Evolutionary conservation across 768 basidiomycete genomes (phyloP).

Genomic region (Kondoa malvinella): DNA sequence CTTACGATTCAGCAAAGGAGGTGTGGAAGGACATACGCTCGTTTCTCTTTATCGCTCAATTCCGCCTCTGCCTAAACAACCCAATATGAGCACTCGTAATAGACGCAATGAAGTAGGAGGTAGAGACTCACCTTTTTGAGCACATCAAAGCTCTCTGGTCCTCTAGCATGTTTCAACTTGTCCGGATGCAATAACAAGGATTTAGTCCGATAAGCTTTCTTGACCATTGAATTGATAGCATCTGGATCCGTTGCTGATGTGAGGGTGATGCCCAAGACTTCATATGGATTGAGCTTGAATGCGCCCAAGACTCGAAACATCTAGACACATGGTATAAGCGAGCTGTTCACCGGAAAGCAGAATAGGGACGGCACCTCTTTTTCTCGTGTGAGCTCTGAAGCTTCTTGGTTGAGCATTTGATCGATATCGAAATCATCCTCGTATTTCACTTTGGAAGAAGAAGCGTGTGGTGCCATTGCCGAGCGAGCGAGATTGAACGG

Average conservation of each 20-base stretch:
- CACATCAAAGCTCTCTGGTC: slow-evolving; percentile 81
- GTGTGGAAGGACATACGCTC: slow-evolving; percentile 8
- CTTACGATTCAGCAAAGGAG: not conserved
- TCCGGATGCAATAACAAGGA: slow-evolving; percentile 79
- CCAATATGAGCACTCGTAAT: not conserved
- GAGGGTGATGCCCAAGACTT: slow-evolving; percentile 61
- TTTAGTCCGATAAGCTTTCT: slow-evolving; percentile 32
- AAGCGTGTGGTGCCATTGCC: not conserved
- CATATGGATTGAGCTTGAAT: slow-evolving; percentile 96
- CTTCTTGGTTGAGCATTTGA: slow-evolving; percentile 23
- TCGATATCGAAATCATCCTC: slow-evolving; percentile 19
- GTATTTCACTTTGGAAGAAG: not conserved
- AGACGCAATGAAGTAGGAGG: not conserved
- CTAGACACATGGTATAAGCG: not conserved
- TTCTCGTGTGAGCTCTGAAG: slow-evolving; percentile 20
- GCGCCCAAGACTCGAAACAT: slow-evolving; percentile 71
- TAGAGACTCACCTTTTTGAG: slow-evolving; percentile 58
- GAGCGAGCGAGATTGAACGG: not conserved
- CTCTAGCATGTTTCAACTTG: slow-evolving; percentile 73
- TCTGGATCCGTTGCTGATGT: slow-evolving; percentile 38
- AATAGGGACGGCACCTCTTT: slow-evolving; percentile 18
- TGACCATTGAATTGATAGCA: slow-evolving; percentile 3
- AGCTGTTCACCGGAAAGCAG: not conserved
- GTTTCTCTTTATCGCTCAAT: slow-evolving; percentile 34
- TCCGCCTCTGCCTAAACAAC: slow-evolving; percentile 61